phyloP scores from a whole-genome alignment of 352 stramenopile genomes.

The Phytophthora sojae region DNA sequence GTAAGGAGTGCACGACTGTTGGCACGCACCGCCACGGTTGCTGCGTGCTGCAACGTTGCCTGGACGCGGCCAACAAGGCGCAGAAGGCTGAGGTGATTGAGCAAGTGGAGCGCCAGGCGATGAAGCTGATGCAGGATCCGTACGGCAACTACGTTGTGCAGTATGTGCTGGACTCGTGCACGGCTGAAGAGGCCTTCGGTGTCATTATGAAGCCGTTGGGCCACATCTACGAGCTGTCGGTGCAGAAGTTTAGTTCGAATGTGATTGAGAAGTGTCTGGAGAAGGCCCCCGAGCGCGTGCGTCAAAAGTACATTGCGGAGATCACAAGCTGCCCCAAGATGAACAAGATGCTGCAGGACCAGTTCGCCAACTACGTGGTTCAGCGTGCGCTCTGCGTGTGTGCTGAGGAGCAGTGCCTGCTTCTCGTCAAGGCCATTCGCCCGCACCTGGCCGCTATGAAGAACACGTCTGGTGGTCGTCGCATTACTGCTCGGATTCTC shows the following conservation, averaged over 20 bases:
- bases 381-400: constrained; percentile 96
- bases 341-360: constrained; percentile 96
- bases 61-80: constrained; percentile 92
- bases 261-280: constrained; percentile 99
- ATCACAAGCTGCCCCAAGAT: constrained; percentile 86
- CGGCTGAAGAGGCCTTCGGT: constrained; percentile 77
- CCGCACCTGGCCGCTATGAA: constrained; percentile 95
- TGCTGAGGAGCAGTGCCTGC: constrained; percentile 93
- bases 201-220: constrained; percentile 89
- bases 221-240: constrained; percentile 95
- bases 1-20: constrained; percentile 95
- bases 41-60: constrained; percentile 97
- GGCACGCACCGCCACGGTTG: constrained; percentile 97
- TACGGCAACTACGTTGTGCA: constrained; percentile 95
- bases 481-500: constrained; percentile 96
- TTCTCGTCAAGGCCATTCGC: constrained; percentile 96
- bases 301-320: constrained; percentile 80
- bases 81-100: constrained; percentile 92
- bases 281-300: constrained; percentile 86
- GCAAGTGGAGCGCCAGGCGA: constrained; percentile 96
- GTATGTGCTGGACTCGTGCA: constrained; percentile 92
- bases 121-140: constrained; percentile 96
- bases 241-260: constrained; percentile 99
- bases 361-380: constrained; percentile 99
- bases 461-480: constrained; percentile 94